Evolutionary conservation across 768 basidiomycete species (phyloP), one percentile per base, ranked within the genome.

Genomic region (Amanita muscaria): DNA sequence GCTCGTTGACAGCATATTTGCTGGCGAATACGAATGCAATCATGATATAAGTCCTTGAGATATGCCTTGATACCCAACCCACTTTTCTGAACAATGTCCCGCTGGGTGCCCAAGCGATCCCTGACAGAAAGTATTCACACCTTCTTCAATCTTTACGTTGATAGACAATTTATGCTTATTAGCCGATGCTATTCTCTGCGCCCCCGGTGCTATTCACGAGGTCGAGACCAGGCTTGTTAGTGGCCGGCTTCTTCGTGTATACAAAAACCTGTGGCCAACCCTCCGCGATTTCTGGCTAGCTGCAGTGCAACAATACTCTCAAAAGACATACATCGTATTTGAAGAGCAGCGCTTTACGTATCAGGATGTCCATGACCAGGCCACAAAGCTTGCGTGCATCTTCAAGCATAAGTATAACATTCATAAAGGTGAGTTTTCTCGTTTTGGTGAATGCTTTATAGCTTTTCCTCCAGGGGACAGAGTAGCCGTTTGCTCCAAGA

Each of bases 181-280:
- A 68, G 68, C 49, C 32, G 53, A 66, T 19, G 62, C 58, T 10
- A 63, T 70, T 36, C 56, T 73, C 6, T 58, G 59, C 29, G 66
- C 59, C 15, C 67, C 68, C 11, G 69, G 68, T 36, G 62, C 55
- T 25, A 49, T 63, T 3, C 67, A 65, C 42, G 75, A 75, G 50
- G 47, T 64, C 24, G 69, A 76, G 56, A 64, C 60, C 3, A 55
- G 58, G 18, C 47, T 69, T 10, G 60, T 79, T 36, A 65, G 74
- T 43, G 73, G 72, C 2, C 60, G 63, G 6, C 48, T 72, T 11
- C 62, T 69, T 40, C 66, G 69, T 11, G 70, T 72, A 3, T 80
- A 75, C 60, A 77, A 76, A 59, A 67, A 73, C 42, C 56, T 73
- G 9, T 74, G 63, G 62, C 69, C 70, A 1, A 70, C 70, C 3